Percentiles rank a stretch among this genome's conserved stretches.
These are phyloP conservation scores for Fusarium bactridioides DNA, from an alignment of 2,329 filamentous ascomycete species.

Conservation along the genomic window DNA sequence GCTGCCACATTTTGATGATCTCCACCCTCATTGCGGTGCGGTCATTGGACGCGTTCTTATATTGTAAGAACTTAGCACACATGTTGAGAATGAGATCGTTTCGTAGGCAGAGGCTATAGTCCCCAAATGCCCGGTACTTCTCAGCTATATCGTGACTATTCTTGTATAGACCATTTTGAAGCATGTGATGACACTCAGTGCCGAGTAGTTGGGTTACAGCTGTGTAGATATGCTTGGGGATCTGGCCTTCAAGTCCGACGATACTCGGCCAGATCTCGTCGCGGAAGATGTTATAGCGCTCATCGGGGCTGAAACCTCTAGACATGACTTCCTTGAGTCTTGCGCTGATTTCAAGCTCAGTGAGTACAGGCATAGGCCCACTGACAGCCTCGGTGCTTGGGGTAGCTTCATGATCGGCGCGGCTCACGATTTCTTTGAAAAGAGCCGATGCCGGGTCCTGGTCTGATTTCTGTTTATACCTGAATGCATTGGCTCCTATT, in stretches of 20 bases:
- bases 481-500: not conserved
- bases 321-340: slow-evolving; percentile 41
- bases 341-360: slow-evolving; percentile 44
- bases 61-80: slow-evolving; percentile 39
- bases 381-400: not conserved
- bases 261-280: slow-evolving; percentile 45
- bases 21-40: slow-evolving; percentile 39
- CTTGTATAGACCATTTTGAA: slow-evolving; percentile 19
- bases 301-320: not conserved
- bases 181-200: slow-evolving; percentile 23
- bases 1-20: slow-evolving; percentile 48
- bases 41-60: slow-evolving; percentile 11
- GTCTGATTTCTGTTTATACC: not conserved
- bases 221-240: slow-evolving; percentile 43
- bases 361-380: slow-evolving; percentile 13
- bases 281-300: slow-evolving; percentile 41
- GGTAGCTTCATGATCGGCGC: not conserved
- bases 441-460: slow-evolving; percentile 43
- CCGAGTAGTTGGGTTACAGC: slow-evolving; percentile 34
- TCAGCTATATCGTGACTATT: slow-evolving; percentile 39
- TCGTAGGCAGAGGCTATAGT: slow-evolving; percentile 39
- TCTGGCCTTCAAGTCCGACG: slow-evolving; percentile 33
- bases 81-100: slow-evolving; percentile 46
- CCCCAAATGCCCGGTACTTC: slow-evolving; percentile 40
- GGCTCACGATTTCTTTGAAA: slow-evolving; percentile 49